A percentile compares a stretch with the other conserved stretches of the same genome.
These are phyloP conservation scores for Xylariaceae sp. DNA, from an alignment of 2,329 filamentous ascomycete species.

Conservation along the genomic window DNA sequence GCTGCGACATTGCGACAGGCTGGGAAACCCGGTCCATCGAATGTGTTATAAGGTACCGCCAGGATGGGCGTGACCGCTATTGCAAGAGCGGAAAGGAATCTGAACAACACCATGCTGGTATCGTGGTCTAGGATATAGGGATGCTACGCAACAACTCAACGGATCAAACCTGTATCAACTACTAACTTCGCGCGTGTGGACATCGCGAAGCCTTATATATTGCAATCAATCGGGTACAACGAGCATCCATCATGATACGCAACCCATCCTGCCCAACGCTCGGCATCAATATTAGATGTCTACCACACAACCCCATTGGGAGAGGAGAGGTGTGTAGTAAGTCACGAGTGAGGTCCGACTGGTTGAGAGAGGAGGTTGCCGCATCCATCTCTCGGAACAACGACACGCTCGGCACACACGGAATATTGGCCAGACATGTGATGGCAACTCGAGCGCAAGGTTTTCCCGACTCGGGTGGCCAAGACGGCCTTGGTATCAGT, in stretches of 20 bases:
- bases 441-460: not conserved
- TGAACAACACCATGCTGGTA: slow-evolving; percentile 18
- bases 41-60: slow-evolving; percentile 42
- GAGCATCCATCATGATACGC: not conserved
- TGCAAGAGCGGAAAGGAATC: slow-evolving; percentile 15
- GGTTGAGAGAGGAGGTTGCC: not conserved
- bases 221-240: not conserved
- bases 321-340: not conserved
- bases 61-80: slow-evolving; percentile 12
- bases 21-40: slow-evolving; percentile 45
- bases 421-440: slow-evolving; percentile 5
- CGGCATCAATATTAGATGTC: not conserved
- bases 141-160: not conserved
- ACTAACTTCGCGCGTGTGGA: not conserved
- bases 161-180: not conserved
- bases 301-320: not conserved
- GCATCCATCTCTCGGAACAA: not conserved
- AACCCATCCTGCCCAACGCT: not conserved
- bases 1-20: slow-evolving; percentile 43
- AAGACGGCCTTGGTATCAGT: not conserved
- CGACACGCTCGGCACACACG: not conserved
- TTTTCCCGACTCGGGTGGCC: not conserved
- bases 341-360: not conserved
- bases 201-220: slow-evolving; percentile 2
- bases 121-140: slow-evolving; percentile 1